Evolutionary conservation across 2,329 filamentous ascomycete species (phyloP).

Genomic region (Penicillium sp.): DNA sequence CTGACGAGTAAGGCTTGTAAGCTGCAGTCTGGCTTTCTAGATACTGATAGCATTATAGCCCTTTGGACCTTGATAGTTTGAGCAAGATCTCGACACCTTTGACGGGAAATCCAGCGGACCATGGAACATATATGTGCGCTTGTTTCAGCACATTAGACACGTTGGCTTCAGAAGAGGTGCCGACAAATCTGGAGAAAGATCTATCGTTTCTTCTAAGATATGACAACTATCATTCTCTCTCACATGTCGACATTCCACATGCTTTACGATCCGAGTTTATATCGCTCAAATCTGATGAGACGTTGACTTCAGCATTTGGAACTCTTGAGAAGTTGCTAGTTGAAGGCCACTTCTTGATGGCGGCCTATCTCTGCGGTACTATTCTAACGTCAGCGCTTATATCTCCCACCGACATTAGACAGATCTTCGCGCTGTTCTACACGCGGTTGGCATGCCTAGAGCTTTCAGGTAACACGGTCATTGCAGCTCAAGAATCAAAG

Average conservation of each 20-base stretch:
- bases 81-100: slow-evolving; percentile 24
- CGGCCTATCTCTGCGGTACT: slow-evolving; percentile 60
- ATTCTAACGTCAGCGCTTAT: slow-evolving; percentile 50
- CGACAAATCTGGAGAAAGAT: slow-evolving; percentile 64
- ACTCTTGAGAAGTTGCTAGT: slow-evolving; percentile 69
- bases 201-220: slow-evolving; percentile 80
- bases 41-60: slow-evolving; percentile 32
- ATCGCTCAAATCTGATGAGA: slow-evolving; percentile 65
- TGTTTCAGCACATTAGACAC: slow-evolving; percentile 43
- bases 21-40: not conserved
- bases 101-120: slow-evolving; percentile 22
- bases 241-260: slow-evolving; percentile 62
- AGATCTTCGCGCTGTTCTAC: slow-evolving; percentile 80
- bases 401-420: slow-evolving; percentile 58
- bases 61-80: slow-evolving; percentile 28
- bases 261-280: slow-evolving; percentile 73
- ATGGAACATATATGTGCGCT: slow-evolving; percentile 30
- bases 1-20: slow-evolving; percentile 67
- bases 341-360: slow-evolving; percentile 77
- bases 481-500: slow-evolving; percentile 69
- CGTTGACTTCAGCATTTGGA: slow-evolving; percentile 46
- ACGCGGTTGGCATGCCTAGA: slow-evolving; percentile 81
- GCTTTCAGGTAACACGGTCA: slow-evolving; percentile 72
- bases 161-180: slow-evolving; percentile 37
- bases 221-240: slow-evolving; percentile 81